Base-by-base conservation (phyloP, 441 rosid genomes). In the Populus hybrid region DNA sequence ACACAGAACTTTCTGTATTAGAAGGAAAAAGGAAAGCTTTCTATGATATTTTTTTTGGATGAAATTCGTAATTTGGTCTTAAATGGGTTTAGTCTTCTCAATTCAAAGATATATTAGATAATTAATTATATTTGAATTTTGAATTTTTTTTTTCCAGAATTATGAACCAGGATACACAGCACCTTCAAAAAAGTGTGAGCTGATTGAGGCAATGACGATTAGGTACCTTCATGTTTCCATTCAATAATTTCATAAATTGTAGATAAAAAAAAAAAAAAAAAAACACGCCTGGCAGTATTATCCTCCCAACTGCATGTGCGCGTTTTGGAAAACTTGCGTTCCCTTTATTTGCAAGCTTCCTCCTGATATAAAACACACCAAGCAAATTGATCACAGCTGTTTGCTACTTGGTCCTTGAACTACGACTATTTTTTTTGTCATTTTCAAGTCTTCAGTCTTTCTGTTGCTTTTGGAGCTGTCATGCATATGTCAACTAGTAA, bases 81-180 rank as follows among this genome's bases (percentile, higher is more conserved):
- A 9, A 21, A 35, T 42, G 73, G 61, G 34, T 28, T 72, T 50
- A 16, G 18, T 53, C 53, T 16, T 30, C 10, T 34, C 32, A 28
- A 28, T 28, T 76, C 38, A 36, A 70, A 6, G 21, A 57, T 23
- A 4, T 65, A 30, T 30, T 12, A 74, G 30, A 34, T 32, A 30
- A 26, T 59, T 75, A 35, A 61, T 2, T 20, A 26, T 12, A 36
- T n/a, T 18, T 30, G 32, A 30, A 30, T 30, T 30, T 30, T 30
- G 30, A 28, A 2, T 28, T 28, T 28, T 8, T 77, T 21, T 64
- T 21, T 14, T 10, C 59, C 89, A 89, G 93, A 86, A 83, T 35
- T 89, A 88, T 73, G 89, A 86, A 82, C 90, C 89, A 36, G 93
- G 92, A 71, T 94, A 90, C 74, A 86, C 89, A 34, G 92, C 88